Evolutionary conservation across 306 rosid species (phyloP).

Genomic region (Acacia acuminata): DNA sequence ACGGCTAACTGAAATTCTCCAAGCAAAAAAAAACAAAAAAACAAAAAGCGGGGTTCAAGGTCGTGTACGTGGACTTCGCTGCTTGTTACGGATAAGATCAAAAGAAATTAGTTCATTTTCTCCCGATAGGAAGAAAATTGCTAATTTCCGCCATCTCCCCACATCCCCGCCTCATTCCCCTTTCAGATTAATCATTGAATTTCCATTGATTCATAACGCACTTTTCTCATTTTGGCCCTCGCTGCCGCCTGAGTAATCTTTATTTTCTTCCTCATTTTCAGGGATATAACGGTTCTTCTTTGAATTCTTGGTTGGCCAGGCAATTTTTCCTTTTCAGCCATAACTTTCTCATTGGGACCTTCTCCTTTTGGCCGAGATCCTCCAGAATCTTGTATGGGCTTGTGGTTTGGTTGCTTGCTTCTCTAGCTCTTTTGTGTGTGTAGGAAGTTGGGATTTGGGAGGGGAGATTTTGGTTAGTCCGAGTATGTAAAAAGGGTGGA

Average conservation of each 20-base stretch:
- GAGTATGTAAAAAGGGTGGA: not conserved
- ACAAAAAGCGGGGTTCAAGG: not conserved
- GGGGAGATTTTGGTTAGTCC: not conserved
- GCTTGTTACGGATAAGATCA: not conserved
- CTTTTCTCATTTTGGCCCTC: constrained; percentile 1
- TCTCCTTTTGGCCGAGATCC: not conserved
- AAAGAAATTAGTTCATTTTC: not conserved
- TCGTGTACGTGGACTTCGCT: not conserved
- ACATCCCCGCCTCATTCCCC: not conserved
- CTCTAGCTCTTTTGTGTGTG: not conserved
- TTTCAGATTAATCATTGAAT: not conserved
- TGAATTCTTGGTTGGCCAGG: not conserved
- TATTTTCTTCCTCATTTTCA: not conserved
- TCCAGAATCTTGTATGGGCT: not conserved
- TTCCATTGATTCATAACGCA: not conserved
- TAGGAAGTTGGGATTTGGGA: not conserved
- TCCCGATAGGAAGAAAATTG: no score
- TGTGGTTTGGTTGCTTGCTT: not conserved
- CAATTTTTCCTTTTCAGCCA: not conserved
- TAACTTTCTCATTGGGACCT: not conserved
- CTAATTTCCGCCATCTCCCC: not conserved
- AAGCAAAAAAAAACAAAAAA: no score
- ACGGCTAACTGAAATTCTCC: no score
- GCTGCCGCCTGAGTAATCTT: not conserved
- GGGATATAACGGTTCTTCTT: not conserved